Percentiles rank a stretch among this genome's conserved stretches.
phyloP scores from a whole-genome alignment of 495 filamentous ascomycete species.

The Tuber brumale region DNA sequence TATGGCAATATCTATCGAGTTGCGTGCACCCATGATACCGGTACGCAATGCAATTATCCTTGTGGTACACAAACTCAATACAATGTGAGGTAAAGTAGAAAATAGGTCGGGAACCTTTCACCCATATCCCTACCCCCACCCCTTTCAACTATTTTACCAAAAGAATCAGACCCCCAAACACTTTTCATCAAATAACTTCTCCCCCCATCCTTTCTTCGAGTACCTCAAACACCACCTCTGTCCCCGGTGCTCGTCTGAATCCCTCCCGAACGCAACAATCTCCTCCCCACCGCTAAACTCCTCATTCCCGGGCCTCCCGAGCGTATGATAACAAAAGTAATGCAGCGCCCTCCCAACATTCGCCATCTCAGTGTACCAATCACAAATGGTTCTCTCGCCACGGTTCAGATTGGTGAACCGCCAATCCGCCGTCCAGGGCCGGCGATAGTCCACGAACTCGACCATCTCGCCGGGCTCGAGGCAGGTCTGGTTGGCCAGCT shows the following conservation, averaged over 20 bases:
- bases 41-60: neutral
- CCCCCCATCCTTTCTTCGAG: slow-evolving; percentile 37
- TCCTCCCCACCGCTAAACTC: slow-evolving; percentile 29
- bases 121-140: neutral
- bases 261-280: slow-evolving; percentile 31
- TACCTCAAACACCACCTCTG: slow-evolving; percentile 41
- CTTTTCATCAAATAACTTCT: slow-evolving; percentile 27
- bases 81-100: neutral
- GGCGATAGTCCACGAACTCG: slow-evolving; percentile 32
- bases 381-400: slow-evolving; percentile 23
- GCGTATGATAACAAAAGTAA: slow-evolving; percentile 38
- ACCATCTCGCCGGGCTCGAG: slow-evolving; percentile 32
- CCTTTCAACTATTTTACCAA: neutral
- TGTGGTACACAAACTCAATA: neutral
- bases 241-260: neutral
- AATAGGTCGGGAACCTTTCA: neutral
- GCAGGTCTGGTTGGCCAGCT: slow-evolving; percentile 38
- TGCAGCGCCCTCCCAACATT: slow-evolving; percentile 39
- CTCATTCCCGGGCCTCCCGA: slow-evolving; percentile 13
- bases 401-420: slow-evolving; percentile 37
- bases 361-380: slow-evolving; percentile 38
- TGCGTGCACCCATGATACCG: neutral
- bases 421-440: slow-evolving; percentile 38
- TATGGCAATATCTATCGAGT: neutral
- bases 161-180: slow-evolving; percentile 34